Evolutionary conservation across 1,284 basidiomycete genomes (phyloP), one percentile per base, ranked within the genome.

Genomic region (Mycena sp.): DNA sequence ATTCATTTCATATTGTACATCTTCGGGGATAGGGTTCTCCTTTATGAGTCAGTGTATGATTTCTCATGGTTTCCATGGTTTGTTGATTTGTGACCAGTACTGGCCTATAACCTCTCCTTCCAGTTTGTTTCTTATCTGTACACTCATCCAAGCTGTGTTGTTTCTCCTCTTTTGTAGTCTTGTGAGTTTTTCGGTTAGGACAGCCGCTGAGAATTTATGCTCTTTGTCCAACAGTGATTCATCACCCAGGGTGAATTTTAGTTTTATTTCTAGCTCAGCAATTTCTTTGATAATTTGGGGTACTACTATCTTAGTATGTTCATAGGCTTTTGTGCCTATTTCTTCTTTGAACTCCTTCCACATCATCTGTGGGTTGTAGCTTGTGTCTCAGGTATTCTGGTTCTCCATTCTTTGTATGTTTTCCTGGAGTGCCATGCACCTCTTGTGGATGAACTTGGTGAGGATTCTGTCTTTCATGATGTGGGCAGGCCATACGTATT

Each of bases 1-100:
- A 14, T 35, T 35, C 14, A 14, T 35, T 35, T 35, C 32, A 14
- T 35, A 35, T 14, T 44, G 43, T 26, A 44, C 11, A 11, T n/a
- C 25, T 44, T 44, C 43, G 43, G n/a, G 6, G 49, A 63, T 17
- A 73, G 51, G 26, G 25, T 45, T n/a, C n/a, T 44, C n/a, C 25
- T 44, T 44, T 17, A 44, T n/a, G n/a, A n/a, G 25, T 44, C 43
- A 9, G 43, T 44, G 7, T 6, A 44, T 44, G n/a, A 26, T 44
- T 7, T 44, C 43, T 44, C 43, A 9, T 9, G 43, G 43, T 44
- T 44, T 44, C 9, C 43, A 9, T 17, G 43, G 43, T 26, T 44
- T 44, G n/a, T 44, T 44, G 43, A 44, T 44, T n/a, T 44, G 7
- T 7, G 43, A 44, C 43, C 43, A 44, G 43, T 44, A 44, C 25